Evolutionary conservation across 768 basidiomycete species (phyloP).

Genomic region (Leccinum boreale): DNA sequence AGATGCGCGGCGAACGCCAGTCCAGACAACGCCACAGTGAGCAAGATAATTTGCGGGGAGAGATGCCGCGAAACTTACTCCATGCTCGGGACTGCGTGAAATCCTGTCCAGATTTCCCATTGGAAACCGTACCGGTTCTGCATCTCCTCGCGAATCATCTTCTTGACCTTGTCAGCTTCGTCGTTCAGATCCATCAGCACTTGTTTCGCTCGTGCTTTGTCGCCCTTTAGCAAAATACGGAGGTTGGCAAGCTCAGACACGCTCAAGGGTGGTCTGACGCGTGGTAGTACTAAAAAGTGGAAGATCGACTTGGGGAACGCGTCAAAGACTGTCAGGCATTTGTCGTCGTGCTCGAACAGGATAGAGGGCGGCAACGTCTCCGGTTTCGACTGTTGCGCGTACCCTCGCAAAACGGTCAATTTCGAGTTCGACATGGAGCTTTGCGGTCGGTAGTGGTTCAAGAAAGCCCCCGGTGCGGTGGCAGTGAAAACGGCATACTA

Average conservation of each 20-base stretch:
- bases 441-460: neutral
- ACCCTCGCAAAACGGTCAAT: slow-evolving; percentile 57
- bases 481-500: slow-evolving; percentile 13
- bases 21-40: neutral
- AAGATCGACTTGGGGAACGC: slow-evolving; percentile 80
- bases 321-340: slow-evolving; percentile 68
- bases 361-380: slow-evolving; percentile 55
- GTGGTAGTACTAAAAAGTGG: slow-evolving; percentile 86
- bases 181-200: slow-evolving; percentile 51
- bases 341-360: slow-evolving; percentile 52
- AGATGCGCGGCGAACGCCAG: neutral
- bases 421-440: slow-evolving; percentile 37
- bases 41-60: neutral
- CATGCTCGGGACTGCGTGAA: slow-evolving; percentile 86
- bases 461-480: neutral
- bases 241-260: slow-evolving; percentile 50
- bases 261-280: slow-evolving; percentile 32
- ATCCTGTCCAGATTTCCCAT: slow-evolving; percentile 78
- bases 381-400: slow-evolving; percentile 51
- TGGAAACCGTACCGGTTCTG: slow-evolving; percentile 63
- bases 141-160: slow-evolving; percentile 81
- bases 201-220: slow-evolving; percentile 51
- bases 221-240: slow-evolving; percentile 49
- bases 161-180: slow-evolving; percentile 53
- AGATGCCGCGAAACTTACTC: slow-evolving; percentile 47